Evolutionary conservation across 2,329 filamentous ascomycete genomes (phyloP).

Genomic region (Pseudopithomyces chartarum): DNA sequence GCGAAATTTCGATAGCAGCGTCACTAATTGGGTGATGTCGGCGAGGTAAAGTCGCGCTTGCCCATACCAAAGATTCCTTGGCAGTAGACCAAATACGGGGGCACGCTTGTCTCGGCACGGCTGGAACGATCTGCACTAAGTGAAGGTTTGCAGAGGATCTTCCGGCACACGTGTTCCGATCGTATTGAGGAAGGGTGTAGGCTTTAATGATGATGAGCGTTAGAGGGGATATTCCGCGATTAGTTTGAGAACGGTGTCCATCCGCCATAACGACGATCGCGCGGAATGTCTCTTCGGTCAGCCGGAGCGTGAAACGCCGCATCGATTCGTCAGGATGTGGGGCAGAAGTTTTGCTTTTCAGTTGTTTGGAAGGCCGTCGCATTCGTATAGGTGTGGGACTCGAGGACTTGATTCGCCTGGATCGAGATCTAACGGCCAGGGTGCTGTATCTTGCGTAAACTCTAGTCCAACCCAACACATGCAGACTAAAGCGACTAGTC

Average conservation of each 20-base stretch:
- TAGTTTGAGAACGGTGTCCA: background rate
- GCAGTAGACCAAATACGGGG: constrained; percentile 17
- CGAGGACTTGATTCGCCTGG: constrained; percentile 39
- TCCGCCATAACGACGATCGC: constrained; percentile 6
- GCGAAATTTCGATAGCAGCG: constrained; percentile 20
- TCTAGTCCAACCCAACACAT: constrained; percentile 15
- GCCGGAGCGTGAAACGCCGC: constrained; percentile 21
- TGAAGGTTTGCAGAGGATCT: constrained; percentile 13
- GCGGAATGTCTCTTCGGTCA: constrained; percentile 11
- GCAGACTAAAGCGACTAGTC: constrained; percentile 5
- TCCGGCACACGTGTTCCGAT: constrained; percentile 12
- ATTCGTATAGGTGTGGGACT: constrained; percentile 33
- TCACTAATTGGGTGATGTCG: constrained; percentile 27
- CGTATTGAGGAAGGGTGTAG: background rate
- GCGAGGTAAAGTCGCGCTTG: constrained; percentile 31
- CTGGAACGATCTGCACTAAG: constrained; percentile 6
- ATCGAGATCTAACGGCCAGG: constrained; percentile 43
- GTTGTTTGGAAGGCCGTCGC: constrained; percentile 16
- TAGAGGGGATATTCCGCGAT: background rate
- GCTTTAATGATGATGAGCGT: background rate
- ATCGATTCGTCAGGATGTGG: constrained; percentile 11
- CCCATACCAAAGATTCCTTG: constrained; percentile 25
- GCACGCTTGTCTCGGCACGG: constrained; percentile 20
- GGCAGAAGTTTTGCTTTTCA: constrained; percentile 22
- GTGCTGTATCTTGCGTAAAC: constrained; percentile 35